Evolutionary conservation across 2,329 filamentous ascomycete genomes (phyloP), one percentile per base, ranked within the genome.

Genomic region (Fusarium citri): DNA sequence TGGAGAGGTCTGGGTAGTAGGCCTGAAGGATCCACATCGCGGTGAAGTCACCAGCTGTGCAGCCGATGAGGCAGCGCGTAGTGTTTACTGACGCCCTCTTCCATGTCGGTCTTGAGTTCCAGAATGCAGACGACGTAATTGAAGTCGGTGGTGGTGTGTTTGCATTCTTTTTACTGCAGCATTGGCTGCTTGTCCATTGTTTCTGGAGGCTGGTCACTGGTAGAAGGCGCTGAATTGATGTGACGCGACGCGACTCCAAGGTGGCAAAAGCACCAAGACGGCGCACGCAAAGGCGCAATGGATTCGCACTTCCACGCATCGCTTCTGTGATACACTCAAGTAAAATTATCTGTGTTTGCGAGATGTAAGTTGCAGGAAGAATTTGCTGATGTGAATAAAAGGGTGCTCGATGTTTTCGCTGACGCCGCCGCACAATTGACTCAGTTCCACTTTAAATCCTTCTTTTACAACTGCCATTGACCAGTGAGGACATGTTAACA

Each of bases 21-120:
- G 83, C 76, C 61, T 88, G 86, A 0, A 89, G 78, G 31, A 82
- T 80, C 86, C 86, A 88, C 79, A 88, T 82, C 1, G 84, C 81
- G 2, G 84, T 82, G 64, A 88, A 88, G 72, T 88, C 86, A n/a
- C 86, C 86, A 1, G 79, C 43, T 0, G 86, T 87, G 68, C 87
- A 88, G 10, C 87, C 86, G 3, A 85, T 76, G 3, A 88, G 80
- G 63, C 87, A 89, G 9, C 86, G 84, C 6, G 86, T 73, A 0
- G 87, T 88, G 69, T 88, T 88, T 68, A 88, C 72, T 0, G 79
- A 78, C 0, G 86, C 84, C n/a, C 86, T 78, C 26, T 77, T 79
- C 86, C 86, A 88, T 1, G 79, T 75, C 2, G 76, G 37, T 2
- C 30, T 57, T 0, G 77, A 78, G 2, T 48, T 25, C 81, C 81